phyloP scores from a whole-genome alignment of 345 rosid species.

The Linum lewisii region DNA sequence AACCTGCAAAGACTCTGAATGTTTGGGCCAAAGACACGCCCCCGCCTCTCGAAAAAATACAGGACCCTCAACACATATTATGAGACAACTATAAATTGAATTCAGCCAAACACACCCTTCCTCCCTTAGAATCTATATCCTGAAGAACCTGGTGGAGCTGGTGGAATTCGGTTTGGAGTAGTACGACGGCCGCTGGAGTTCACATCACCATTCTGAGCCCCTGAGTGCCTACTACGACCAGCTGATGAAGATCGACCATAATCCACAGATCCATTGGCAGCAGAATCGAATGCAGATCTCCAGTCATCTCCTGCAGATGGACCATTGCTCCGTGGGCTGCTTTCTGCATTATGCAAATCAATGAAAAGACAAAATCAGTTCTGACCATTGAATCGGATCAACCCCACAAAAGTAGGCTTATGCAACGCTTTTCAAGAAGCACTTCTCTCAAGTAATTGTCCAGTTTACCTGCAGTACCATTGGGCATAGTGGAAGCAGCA shows the following conservation, averaged over 20 bases:
- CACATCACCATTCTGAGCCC: conserved; percentile 64
- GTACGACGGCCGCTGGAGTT: conserved; percentile 61
- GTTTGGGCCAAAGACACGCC: not conserved
- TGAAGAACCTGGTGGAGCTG: conserved; percentile 52
- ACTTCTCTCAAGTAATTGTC: not conserved
- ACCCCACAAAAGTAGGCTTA: too few species aligned
- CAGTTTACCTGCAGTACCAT: conserved; percentile 41
- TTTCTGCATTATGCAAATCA: conserved; percentile 35
- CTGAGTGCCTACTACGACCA: conserved; percentile 32
- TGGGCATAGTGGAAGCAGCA: conserved; percentile 69
- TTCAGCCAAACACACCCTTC: not conserved
- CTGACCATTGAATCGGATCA: not conserved
- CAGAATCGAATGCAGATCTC: conserved; percentile 92
- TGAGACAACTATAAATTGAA: not conserved
- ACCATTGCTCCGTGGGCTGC: conserved; percentile 67
- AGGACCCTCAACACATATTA: not conserved
- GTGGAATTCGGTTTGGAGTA: conserved; percentile 74
- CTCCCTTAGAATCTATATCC: not conserved
- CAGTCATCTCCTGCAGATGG: conserved; percentile 68
- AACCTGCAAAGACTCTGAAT: not conserved
- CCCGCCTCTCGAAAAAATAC: not conserved
- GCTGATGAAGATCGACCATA: conserved; percentile 44
- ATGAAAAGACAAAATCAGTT: too few species aligned
- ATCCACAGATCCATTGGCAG: conserved; percentile 59
- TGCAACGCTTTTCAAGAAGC: too few species aligned